Evolutionary conservation across 2,329 filamentous ascomycete species (phyloP), one percentile per base, ranked within the genome.

Genomic region (Hypoxylon sp.): DNA sequence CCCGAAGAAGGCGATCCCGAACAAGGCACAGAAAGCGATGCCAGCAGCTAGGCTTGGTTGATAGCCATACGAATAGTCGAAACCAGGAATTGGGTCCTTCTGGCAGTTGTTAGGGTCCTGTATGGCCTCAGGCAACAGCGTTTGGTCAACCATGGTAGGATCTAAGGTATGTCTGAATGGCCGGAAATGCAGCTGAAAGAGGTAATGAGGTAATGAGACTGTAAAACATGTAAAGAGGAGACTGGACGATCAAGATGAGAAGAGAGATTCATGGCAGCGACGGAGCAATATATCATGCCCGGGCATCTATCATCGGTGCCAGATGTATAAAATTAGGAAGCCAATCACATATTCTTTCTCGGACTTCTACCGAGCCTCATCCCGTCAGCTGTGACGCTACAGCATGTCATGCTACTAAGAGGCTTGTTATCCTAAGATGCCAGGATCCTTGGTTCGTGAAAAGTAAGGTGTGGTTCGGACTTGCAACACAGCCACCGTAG

Each of bases 31-130:
- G 33, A 75, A 72, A 1, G 58, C 32, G 30, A 75, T 69, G 12
- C 73, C 73, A 2, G 70, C 72, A 9, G 67, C 69, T 8, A 75
- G 52, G 14, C 66, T 71, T 6, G 74, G 74, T 2, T 38, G 24
- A 53, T 76, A 76, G n/a, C 68, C 70, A 38, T 74, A 75, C 8
- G 56, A 45, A 26, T 53, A 65, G 4, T 48, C 14, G n/a, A 65
- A 46, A 0, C 64, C 64, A 3, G 57, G 57, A 9, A 69, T 40
- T 4, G 36, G 33, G 16, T 60, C 46, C 7, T 50, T 56, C 38
- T 60, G 55, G 51, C 67, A 69, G 42, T 69, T 69, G 54, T 68
- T 67, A 2, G 61, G 40, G 42, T 65, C 28, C n/a, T 56, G 45
- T 38, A 69, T 45, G 14, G 58, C 33, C 22, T 62, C 58, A 12